These are phyloP conservation scores for Melaleuca alternifolia DNA, from an alignment of 345 rosid genomes.

Conservation along the genomic window DNA sequence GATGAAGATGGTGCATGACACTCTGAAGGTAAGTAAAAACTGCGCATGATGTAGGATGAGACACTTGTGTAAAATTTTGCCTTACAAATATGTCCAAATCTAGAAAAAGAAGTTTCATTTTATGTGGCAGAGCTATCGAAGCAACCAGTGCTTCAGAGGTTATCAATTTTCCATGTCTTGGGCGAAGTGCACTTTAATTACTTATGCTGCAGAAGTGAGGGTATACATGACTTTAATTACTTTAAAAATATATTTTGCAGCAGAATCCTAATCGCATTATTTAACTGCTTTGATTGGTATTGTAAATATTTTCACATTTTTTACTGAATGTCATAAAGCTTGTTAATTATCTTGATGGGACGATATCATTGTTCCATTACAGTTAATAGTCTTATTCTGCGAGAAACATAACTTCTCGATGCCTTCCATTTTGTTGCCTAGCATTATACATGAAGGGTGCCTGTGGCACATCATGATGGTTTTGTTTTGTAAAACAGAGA, in stretches of 20 bases:
- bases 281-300: not conserved
- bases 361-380: not conserved
- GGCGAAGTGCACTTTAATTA: not conserved
- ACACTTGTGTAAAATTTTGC: not conserved
- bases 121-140: not conserved
- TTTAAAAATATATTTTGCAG: not conserved
- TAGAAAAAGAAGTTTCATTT: not conserved
- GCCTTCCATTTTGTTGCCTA: not conserved
- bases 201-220: not conserved
- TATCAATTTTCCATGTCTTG: not conserved
- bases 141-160: not conserved
- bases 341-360: not conserved
- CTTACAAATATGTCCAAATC: not conserved
- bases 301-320: not conserved
- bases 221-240: not conserved
- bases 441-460: not conserved
- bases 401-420: not conserved
- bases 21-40: slow-evolving; percentile 46
- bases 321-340: not conserved
- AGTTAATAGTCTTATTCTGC: not conserved
- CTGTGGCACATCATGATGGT: not conserved
- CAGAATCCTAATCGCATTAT: not conserved
- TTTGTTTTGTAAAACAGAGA: not conserved
- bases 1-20: slow-evolving; percentile 74
- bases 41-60: not conserved